Base-by-base conservation (phyloP, 495 filamentous ascomycete genomes). In the Parachaetomium inaequale region DNA sequence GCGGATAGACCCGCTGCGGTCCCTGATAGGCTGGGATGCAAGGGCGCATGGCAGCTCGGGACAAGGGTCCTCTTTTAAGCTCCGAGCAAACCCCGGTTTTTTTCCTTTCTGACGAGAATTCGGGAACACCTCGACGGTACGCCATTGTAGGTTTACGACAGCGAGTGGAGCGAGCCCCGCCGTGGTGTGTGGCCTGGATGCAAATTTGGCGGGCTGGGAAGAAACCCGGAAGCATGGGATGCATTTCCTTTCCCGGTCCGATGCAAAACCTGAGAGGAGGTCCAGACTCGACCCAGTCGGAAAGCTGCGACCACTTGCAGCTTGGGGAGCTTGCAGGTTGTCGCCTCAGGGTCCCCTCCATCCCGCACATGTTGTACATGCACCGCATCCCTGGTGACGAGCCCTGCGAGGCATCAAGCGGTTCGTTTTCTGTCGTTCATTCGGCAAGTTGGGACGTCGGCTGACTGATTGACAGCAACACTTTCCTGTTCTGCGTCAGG, bases 11-110 rank as follows among this genome's bases (percentile, higher is more conserved):
- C 11, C 23, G n/a, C 45, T 67, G 57, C 63, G 42, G 56, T 40
- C 34, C 61, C 28, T 77, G 75, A 75, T 77, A 31, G 55, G 54
- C 55, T 32, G n/a, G 40, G 12, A 11, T 46, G 42, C 42, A 49
- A 49, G 46, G 46, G 46, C 40, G 40, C 40, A 43, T 43, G 40
- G 40, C 40, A 15, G 46, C 46, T 28, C 46, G 23, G 25, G 17
- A 49, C 8, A 23, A 49, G 46, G 46, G 25, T 29, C 46, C 46
- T 23, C 23, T 49, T n/a, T 11, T 4, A 49, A 28, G 25, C 46
- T 49, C 23, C 23, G 3, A 2, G 46, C 46, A 49, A 28, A 2
- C 21, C 46, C 46, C 46, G 15, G 7, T 7, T 21, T 46, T 46
- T 46, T 19, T 17, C 32, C 32, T n/a, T n/a, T n/a, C n/a, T n/a